Conservation (phyloP, 768 basidiomycete genomes). For the Stropharia rugosoannulata region DNA sequence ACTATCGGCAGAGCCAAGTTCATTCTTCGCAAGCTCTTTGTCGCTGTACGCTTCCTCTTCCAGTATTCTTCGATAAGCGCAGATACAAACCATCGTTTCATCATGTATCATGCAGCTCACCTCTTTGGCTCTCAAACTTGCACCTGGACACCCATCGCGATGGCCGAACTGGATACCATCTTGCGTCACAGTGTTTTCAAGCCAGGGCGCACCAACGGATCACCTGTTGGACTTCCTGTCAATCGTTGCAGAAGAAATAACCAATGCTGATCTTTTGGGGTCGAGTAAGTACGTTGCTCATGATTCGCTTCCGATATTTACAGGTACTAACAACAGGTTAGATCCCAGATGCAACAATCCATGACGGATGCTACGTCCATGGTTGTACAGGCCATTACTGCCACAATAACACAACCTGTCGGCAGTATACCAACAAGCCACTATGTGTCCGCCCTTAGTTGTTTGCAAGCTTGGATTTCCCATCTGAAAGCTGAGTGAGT, state of each 20-base stretch:
- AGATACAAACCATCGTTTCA: not conserved
- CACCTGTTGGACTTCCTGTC: slow-evolving; percentile 72
- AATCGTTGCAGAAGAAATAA: slow-evolving; percentile 84
- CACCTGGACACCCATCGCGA: slow-evolving; percentile 51
- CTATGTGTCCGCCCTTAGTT: slow-evolving; percentile 70
- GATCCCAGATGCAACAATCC: slow-evolving; percentile 62
- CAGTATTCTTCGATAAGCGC: slow-evolving; percentile 5
- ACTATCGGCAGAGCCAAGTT: slow-evolving; percentile 59
- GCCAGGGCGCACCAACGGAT: slow-evolving; percentile 56
- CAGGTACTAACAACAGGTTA: slow-evolving; percentile 24
- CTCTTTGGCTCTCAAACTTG: slow-evolving; percentile 70
- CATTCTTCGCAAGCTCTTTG: slow-evolving; percentile 85
- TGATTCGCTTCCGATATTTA: not conserved
- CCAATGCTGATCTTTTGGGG: slow-evolving; percentile 71
- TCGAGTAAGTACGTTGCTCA: slow-evolving; percentile 60
- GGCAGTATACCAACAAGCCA: slow-evolving; percentile 39
- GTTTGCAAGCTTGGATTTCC: slow-evolving; percentile 82
- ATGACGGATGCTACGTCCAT: slow-evolving; percentile 68
- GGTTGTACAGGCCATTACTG: slow-evolving; percentile 66
- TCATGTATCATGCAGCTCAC: slow-evolving; percentile 44
- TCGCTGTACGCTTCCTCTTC: slow-evolving; percentile 57
- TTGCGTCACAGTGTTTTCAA: slow-evolving; percentile 61
- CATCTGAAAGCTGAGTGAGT: slow-evolving; percentile 67
- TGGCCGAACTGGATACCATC: slow-evolving; percentile 80
- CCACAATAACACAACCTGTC: slow-evolving; percentile 47